A percentile compares a stretch with the other conserved stretches of the same genome.
These are phyloP conservation scores for Eryngium alpinum DNA, from an alignment of 140 eudicot species.

Conservation along the genomic window DNA sequence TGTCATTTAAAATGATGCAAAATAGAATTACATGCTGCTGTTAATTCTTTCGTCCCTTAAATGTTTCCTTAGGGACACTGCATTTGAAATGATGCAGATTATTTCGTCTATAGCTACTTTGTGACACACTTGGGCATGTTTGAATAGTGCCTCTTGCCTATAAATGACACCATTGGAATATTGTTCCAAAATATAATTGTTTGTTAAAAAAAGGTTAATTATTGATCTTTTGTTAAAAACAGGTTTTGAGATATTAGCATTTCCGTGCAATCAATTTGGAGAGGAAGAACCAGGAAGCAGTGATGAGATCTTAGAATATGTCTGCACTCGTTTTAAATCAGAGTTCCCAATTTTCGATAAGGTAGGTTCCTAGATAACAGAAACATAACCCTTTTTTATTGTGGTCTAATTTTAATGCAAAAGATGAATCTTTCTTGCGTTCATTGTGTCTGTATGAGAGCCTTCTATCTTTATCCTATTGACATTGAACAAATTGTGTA, in stretches of 20 bases:
- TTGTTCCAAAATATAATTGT: not conserved
- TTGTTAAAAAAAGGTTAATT: not conserved
- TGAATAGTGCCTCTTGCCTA: not conserved
- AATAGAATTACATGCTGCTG: not conserved
- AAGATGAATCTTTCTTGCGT: not conserved
- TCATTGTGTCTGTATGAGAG: not conserved
- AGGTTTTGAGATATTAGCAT: constrained; percentile 74
- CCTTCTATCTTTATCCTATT: not conserved
- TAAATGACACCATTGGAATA: not conserved
- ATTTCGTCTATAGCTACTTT: not conserved
- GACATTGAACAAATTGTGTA: not conserved
- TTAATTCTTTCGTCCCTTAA: not conserved
- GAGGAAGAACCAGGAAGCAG: constrained; percentile 70
- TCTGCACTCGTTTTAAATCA: constrained; percentile 62
- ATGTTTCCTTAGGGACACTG: not conserved
- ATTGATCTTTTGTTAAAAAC: not conserved
- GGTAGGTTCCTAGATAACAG: constrained; percentile 25
- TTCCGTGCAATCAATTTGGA: constrained; percentile 76
- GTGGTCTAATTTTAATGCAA: not conserved
- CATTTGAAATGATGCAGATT: not conserved
- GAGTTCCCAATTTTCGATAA: constrained; percentile 61
- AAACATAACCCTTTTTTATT: not conserved
- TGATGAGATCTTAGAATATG: constrained; percentile 52
- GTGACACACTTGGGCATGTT: not conserved
- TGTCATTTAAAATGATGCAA: not conserved